phyloP scores from a whole-genome alignment of 2,329 filamentous ascomycete species.

The Pseudopithomyces maydicus region DNA sequence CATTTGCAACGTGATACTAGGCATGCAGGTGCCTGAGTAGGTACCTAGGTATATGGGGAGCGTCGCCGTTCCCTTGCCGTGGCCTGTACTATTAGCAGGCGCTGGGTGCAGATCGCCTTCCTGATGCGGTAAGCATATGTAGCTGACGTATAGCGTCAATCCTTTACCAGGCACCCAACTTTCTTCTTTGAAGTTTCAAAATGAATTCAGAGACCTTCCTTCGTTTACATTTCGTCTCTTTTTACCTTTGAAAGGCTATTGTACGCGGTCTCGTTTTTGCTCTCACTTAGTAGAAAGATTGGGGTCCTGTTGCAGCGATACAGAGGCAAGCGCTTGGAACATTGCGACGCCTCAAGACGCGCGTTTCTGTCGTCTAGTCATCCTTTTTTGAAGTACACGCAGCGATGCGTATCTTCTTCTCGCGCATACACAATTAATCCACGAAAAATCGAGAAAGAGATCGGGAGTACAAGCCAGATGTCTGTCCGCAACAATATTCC shows the following conservation, averaged over 20 bases:
- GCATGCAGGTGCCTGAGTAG: too few species aligned
- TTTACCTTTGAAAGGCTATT: neutral
- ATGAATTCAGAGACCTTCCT: neutral
- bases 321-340: neutral
- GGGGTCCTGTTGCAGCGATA: neutral
- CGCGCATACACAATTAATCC: neutral
- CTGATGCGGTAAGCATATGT: neutral
- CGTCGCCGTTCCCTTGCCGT: neutral
- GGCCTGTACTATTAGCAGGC: neutral
- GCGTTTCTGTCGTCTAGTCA: neutral
- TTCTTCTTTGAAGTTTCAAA: neutral
- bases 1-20: neutral
- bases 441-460: too few species aligned
- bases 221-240: neutral
- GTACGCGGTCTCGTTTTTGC: neutral
- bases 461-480: constrained; percentile 15
- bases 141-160: constrained; percentile 3
- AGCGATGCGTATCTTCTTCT: neutral
- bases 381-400: neutral
- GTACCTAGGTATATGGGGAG: neutral
- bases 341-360: neutral
- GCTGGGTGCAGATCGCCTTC: neutral
- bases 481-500: constrained; percentile 7
- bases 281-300: neutral
- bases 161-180: neutral